Conservation (phyloP, 2,329 filamentous ascomycete genomes). For the Calonectria pteridis region DNA sequence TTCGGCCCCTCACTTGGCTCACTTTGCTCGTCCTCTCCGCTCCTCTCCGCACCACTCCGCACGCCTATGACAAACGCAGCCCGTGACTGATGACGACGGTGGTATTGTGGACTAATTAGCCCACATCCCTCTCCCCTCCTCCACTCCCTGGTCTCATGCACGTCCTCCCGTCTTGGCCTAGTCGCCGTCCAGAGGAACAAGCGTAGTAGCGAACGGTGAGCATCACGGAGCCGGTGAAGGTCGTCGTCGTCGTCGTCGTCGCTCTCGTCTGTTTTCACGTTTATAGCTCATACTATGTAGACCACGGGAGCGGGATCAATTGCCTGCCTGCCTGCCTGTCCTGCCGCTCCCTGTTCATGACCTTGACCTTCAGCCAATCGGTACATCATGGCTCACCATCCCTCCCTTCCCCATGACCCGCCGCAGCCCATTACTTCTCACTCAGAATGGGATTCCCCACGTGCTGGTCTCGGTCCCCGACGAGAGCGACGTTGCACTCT, state of each 20-base stretch:
- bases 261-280: not conserved
- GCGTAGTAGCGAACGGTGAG: slow-evolving; percentile 14
- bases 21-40: no score
- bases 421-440: not conserved
- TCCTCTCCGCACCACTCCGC: not conserved
- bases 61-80: not conserved
- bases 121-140: not conserved
- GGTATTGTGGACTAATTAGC: slow-evolving; percentile 18
- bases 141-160: not conserved
- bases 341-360: not conserved
- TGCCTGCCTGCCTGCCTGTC: not conserved
- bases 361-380: not conserved
- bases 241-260: not conserved
- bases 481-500: not conserved
- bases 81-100: not conserved
- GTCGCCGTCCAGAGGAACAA: not conserved
- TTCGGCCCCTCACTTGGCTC: not conserved
- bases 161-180: not conserved
- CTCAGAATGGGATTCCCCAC: not conserved
- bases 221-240: slow-evolving; percentile 7
- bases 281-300: not conserved
- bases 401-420: not conserved
- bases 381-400: not conserved
- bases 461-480: not conserved
- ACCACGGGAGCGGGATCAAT: not conserved